Evolutionary conservation across 768 basidiomycete species (phyloP).

Genomic region (Suillus sp.): DNA sequence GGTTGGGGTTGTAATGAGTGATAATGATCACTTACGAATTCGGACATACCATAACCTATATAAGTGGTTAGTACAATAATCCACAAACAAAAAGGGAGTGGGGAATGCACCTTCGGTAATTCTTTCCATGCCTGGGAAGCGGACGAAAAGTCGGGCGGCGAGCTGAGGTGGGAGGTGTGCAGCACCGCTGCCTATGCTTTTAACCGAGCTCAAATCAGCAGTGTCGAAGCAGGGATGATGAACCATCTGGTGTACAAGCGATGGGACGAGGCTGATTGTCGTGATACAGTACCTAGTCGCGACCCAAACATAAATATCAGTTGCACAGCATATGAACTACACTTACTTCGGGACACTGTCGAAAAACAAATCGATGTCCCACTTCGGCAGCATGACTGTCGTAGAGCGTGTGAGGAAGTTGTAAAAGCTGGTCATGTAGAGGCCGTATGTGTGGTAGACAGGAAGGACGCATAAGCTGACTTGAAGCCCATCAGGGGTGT

Average conservation of each 20-base stretch:
- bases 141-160: constrained; percentile 36
- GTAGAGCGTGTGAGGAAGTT: constrained; percentile 45
- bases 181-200: constrained; percentile 46
- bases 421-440: constrained; percentile 50
- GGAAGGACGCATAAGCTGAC: constrained; percentile 56
- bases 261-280: constrained; percentile 50
- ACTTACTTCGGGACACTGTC: constrained; percentile 56
- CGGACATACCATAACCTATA: constrained; percentile 64
- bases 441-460: constrained; percentile 61
- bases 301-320: background rate
- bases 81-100: too few species aligned
- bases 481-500: constrained; percentile 43
- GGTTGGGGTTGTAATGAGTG: background rate
- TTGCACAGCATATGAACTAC: background rate
- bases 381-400: constrained; percentile 51
- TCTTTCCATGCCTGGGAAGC: constrained; percentile 27
- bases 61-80: background rate
- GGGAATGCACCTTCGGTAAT: constrained; percentile 45
- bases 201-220: constrained; percentile 51
- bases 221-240: constrained; percentile 44
- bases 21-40: constrained; percentile 43
- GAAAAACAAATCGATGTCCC: constrained; percentile 52
- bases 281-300: constrained; percentile 51
- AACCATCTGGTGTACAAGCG: constrained; percentile 57
- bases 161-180: constrained; percentile 62